Percentiles rank a stretch among this genome's conserved stretches.
phyloP scores from a whole-genome alignment of 106 monocot species.

The Xerophyta viscosa region DNA sequence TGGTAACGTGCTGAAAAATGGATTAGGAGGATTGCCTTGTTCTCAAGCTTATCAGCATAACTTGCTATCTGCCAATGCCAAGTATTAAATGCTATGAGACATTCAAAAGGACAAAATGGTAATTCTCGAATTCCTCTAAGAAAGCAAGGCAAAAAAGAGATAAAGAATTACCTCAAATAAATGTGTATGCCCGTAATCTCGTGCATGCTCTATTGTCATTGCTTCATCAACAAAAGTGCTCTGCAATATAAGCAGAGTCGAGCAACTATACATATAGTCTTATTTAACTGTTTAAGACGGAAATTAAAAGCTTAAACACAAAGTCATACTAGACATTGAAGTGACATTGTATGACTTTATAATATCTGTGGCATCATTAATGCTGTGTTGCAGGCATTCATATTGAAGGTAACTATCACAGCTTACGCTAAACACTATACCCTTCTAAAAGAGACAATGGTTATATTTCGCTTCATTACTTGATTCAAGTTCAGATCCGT shows the following conservation, averaged over 20 bases:
- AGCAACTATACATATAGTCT: neutral
- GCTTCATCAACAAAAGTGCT: slow-evolving; percentile 81
- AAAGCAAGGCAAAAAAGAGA: neutral
- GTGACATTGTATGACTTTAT: too few species aligned
- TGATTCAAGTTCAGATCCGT: too few species aligned
- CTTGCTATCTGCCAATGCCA: slow-evolving; percentile 37
- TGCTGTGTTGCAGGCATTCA: too few species aligned
- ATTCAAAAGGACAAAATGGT: neutral
- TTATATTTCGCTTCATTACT: too few species aligned
- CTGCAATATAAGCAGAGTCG: slow-evolving; percentile 16
- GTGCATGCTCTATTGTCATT: slow-evolving; percentile 62
- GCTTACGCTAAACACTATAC: too few species aligned
- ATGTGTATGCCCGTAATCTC: slow-evolving; percentile 90
- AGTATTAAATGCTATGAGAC: slow-evolving; percentile 1
- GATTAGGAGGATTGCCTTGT: slow-evolving; percentile 83
- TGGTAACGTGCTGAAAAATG: slow-evolving; percentile 91
- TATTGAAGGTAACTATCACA: too few species aligned
- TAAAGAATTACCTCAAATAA: slow-evolving; percentile 55
- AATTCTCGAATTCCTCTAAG: neutral
- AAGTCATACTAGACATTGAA: neutral
- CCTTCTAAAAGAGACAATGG: too few species aligned
- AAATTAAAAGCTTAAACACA: neutral
- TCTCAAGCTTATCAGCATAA: slow-evolving; percentile 52
- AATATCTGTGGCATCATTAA: too few species aligned
- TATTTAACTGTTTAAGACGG: neutral